phyloP scores from a whole-genome alignment of 257 asterid species.

The Salvia hispanica region DNA sequence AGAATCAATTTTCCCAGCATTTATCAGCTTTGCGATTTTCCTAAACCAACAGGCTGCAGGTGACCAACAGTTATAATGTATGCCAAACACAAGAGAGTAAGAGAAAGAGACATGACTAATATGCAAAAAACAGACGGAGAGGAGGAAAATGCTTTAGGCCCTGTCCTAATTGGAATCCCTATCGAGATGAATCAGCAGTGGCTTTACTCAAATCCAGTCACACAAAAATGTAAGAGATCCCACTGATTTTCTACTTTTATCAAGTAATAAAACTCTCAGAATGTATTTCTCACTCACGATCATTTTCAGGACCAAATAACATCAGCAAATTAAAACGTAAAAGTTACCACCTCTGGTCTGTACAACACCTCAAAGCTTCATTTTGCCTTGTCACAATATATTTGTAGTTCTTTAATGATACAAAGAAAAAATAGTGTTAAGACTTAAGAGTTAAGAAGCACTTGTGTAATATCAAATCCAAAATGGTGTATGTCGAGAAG shows the following conservation, averaged over 20 bases:
- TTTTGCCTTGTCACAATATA: background rate
- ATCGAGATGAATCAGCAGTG: too few species aligned
- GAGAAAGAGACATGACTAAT: background rate
- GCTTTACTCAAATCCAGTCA: too few species aligned
- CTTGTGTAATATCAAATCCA: background rate
- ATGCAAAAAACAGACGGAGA: background rate
- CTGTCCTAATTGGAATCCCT: too few species aligned
- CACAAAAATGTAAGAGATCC: too few species aligned
- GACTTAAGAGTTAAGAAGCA: too few species aligned
- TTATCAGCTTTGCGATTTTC: slow-evolving; percentile 86
- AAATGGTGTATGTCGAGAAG: background rate
- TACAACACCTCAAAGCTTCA: background rate
- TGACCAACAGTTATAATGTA: slow-evolving; percentile 6
- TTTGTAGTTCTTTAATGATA: background rate
- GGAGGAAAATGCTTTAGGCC: background rate
- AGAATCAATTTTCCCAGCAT: slow-evolving; percentile 94
- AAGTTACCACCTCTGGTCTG: background rate
- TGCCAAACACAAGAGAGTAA: background rate
- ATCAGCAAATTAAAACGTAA: background rate
- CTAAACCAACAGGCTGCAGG: slow-evolving; percentile 91
- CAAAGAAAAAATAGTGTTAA: too few species aligned
- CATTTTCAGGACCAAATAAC: background rate
- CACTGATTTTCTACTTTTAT: background rate
- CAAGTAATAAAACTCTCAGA: background rate
- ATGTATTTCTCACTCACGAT: background rate